Base-by-base conservation (phyloP, 1,284 basidiomycete species). In the Irpex sp. region DNA sequence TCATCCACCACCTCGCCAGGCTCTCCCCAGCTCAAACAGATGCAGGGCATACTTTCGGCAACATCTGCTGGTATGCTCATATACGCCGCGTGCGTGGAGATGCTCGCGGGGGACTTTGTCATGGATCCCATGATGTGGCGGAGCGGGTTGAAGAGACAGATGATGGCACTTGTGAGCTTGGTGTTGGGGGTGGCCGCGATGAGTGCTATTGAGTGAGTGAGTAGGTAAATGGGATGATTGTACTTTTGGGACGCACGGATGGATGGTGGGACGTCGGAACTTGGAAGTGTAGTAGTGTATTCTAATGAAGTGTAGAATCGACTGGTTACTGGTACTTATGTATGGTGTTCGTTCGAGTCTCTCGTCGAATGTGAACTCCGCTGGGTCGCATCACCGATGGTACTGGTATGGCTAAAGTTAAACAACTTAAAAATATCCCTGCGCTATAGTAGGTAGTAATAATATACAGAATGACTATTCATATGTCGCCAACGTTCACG, bases 61-160 rank as follows among this genome's bases (percentile, higher is more conserved):
- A 76, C 90, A n/a, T 88, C 86, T 0, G 87, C 88, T 1, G 90
- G 90, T 1, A 85, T 91, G 85, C 80, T 91, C 54, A 88, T 87
- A 48, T 91, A 91, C 67, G 88, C 86, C 1, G 83, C 86, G 12
- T 88, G 86, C 18, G 87, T 91, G 10, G 89, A 91, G 21, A 90
- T 91, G 86, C 81, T 91, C 55, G 90, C 87, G 0, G 88, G 83
- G 3, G 89, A 91, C 72, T 90, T 91, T 65, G 85, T 91, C 49
- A 84, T 86, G 65, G 85, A 88, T 66, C 77, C 78, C 64, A 81
- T 70, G 64, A 67, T 75, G 66, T 78, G 75, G 78, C 68, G 76
- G 62, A 72, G 78, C 67, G 65, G 74, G 35, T 67, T 79, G 18
- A 64, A 71, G 55, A 77, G 80, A 67, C 82, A 85, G 71, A 74